Conservation (phyloP, 1,139 yeast genomes). For the Diutina rugosa region DNA sequence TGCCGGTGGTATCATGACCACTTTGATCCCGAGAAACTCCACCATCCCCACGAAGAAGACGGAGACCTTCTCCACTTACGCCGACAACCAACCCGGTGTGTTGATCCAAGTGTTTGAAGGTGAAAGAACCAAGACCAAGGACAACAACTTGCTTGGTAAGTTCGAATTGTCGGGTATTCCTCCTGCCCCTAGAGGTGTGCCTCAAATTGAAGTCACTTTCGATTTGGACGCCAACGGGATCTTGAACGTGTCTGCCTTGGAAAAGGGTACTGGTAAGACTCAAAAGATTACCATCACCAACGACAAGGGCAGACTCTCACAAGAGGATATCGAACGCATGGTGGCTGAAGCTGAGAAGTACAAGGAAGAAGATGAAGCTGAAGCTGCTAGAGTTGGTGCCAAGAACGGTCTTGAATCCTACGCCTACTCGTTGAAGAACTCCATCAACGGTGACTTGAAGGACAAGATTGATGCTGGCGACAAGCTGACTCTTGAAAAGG, state of each 20-base stretch:
- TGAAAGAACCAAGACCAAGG: conserved; percentile 93
- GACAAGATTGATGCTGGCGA: conserved; percentile 32
- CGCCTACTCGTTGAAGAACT: conserved; percentile 9
- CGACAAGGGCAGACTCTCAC: conserved; percentile 92
- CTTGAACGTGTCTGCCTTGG: conserved; percentile 84
- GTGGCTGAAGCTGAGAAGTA: conserved; percentile 88
- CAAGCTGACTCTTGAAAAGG: conserved; percentile 8
- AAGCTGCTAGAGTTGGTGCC: conserved; percentile 1
- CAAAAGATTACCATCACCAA: conserved; percentile 91
- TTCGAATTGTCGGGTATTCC: conserved; percentile 93
- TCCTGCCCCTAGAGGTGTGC: conserved; percentile 97
- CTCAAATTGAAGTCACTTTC: conserved; percentile 93
- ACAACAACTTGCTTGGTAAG: conserved; percentile 90
- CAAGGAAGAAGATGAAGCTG: conserved; percentile 58
- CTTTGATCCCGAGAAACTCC: conserved; percentile 91
- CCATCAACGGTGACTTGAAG: conserved; percentile 27
- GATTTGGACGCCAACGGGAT: conserved; percentile 94
- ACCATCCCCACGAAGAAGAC: conserved; percentile 96
- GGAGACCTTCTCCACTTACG: conserved; percentile 62
- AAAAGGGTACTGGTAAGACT: conserved; percentile 84
- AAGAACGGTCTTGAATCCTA: background rate
- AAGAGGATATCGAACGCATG: conserved; percentile 89
- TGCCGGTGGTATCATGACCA: conserved; percentile 97
- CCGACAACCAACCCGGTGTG: conserved; percentile 95
- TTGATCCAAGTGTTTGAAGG: conserved; percentile 94